These are phyloP conservation scores for Globisporangium carolinianum DNA, from an alignment of 352 stramenopile genomes.

Conservation along the genomic window DNA sequence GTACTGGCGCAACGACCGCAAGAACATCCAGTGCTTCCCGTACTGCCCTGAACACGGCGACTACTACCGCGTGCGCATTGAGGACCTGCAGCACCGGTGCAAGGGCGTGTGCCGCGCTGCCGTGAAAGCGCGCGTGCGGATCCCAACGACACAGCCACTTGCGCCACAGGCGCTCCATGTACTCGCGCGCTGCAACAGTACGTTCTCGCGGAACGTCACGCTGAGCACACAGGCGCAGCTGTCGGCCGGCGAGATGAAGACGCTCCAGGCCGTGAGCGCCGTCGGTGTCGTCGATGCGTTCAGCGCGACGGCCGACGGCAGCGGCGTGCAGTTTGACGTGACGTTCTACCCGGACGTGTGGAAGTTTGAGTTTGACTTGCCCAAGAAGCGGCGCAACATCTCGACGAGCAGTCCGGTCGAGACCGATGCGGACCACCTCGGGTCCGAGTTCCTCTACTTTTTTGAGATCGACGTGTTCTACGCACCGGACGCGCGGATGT, in stretches of 20 bases:
- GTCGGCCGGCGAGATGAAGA: conserved; percentile 55
- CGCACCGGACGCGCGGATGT: conserved; percentile 45
- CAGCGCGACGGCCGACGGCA: conserved; percentile 22
- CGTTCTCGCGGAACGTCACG: conserved; percentile 60
- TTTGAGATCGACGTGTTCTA: conserved; percentile 85
- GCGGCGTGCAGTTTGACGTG: conserved; percentile 63
- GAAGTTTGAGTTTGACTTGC: conserved; percentile 87
- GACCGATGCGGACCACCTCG: conserved; percentile 22
- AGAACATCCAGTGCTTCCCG: conserved; percentile 91
- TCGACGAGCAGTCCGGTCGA: conserved; percentile 18
- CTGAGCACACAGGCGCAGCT: conserved; percentile 45
- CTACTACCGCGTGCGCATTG: conserved; percentile 85
- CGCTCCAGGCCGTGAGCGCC: conserved; percentile 59
- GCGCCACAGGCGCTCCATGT: conserved; percentile 39
- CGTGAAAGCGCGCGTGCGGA: conserved; percentile 64
- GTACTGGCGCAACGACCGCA: conserved; percentile 90
- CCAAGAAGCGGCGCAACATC: conserved; percentile 78
- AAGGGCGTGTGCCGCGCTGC: conserved; percentile 81
- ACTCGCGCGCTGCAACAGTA: conserved; percentile 79
- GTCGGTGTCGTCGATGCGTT: conserved; percentile 60
- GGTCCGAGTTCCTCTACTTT: conserved; percentile 77
- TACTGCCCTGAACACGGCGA: conserved; percentile 86
- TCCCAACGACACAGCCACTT: conserved; percentile 34
- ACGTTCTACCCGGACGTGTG: conserved; percentile 85
- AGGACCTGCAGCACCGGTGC: conserved; percentile 74